Conservation (phyloP, 495 filamentous ascomycete genomes). For the Penicillium maclennaniae region DNA sequence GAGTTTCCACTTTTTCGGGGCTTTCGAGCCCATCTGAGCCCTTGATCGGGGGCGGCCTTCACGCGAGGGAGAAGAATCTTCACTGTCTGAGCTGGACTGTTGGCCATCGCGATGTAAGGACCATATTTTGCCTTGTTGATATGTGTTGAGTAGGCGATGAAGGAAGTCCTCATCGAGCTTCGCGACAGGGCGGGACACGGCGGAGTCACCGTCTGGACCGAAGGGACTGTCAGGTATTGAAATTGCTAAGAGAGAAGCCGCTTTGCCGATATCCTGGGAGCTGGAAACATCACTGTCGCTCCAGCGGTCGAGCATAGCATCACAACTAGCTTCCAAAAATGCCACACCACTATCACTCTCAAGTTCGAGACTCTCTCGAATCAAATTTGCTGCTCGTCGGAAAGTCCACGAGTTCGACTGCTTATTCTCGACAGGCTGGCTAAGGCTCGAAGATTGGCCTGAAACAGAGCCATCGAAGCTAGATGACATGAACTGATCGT, state of each 20-base stretch:
- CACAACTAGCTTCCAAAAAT: conserved; percentile 41
- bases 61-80: conserved; percentile 25
- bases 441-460: no score
- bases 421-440: no score
- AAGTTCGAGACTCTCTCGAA: conserved; percentile 53
- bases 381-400: conserved; percentile 51
- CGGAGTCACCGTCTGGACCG: conserved; percentile 21
- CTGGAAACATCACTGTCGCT: conserved; percentile 25
- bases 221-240: conserved; percentile 29
- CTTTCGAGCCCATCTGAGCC: conserved; percentile 27
- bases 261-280: conserved; percentile 18
- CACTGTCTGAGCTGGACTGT: conserved; percentile 39
- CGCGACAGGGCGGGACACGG: conserved; percentile 20
- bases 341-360: conserved; percentile 47
- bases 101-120: conserved; percentile 52
- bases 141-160: conserved; percentile 48
- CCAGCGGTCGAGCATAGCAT: conserved; percentile 17
- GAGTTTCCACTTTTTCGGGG: conserved; percentile 30
- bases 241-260: conserved; percentile 30
- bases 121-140: conserved; percentile 60
- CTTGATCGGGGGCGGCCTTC: conserved; percentile 13
- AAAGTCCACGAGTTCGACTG: conserved; percentile 39
- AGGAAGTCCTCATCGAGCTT: conserved; percentile 40
- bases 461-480: background rate
- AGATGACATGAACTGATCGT: conserved; percentile 20